Evolutionary conservation across 2,329 filamentous ascomycete genomes (phyloP).

Genomic region (Lachnellula arida): DNA sequence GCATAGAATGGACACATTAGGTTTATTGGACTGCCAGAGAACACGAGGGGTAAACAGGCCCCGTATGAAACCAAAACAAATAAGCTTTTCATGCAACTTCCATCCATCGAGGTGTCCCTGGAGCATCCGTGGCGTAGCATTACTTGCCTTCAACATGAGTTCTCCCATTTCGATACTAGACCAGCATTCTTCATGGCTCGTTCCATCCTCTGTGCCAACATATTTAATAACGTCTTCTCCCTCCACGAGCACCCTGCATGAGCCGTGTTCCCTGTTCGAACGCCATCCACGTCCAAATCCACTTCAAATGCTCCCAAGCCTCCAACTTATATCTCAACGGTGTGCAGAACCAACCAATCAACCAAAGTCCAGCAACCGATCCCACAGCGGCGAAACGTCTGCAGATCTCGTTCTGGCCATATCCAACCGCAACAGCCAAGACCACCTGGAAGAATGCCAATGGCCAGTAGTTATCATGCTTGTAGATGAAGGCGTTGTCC

Average conservation of each 20-base stretch:
- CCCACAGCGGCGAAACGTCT: constrained; percentile 12
- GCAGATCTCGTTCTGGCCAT: constrained; percentile 11
- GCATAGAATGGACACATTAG: too few relatives aligned
- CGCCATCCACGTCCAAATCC: constrained; percentile 22
- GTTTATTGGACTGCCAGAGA: too few relatives aligned
- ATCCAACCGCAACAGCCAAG: constrained; percentile 7
- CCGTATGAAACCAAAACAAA: too few relatives aligned
- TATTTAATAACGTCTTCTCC: constrained; percentile 5
- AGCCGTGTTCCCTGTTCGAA: constrained; percentile 15
- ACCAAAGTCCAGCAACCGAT: constrained; percentile 14
- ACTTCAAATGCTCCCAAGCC: constrained; percentile 20
- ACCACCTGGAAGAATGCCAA: constrained; percentile 9
- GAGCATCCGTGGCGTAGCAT: too few relatives aligned
- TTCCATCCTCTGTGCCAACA: too few relatives aligned
- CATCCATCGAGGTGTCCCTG: too few relatives aligned
- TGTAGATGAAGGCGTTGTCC: constrained; percentile 14
- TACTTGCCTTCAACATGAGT: too few relatives aligned
- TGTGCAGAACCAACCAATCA: constrained; percentile 15
- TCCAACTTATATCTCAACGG: constrained; percentile 12
- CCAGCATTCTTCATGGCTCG: too few relatives aligned
- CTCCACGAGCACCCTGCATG: constrained; percentile 2
- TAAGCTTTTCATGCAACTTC: too few relatives aligned
- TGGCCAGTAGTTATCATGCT: constrained; percentile 18
- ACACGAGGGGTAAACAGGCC: too few relatives aligned
- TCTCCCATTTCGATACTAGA: too few relatives aligned